Percentiles rank a stretch among this genome's conserved stretches.
Evolutionary conservation across 1,284 basidiomycete genomes (phyloP).

Genomic region (Termitomyces sp.): DNA sequence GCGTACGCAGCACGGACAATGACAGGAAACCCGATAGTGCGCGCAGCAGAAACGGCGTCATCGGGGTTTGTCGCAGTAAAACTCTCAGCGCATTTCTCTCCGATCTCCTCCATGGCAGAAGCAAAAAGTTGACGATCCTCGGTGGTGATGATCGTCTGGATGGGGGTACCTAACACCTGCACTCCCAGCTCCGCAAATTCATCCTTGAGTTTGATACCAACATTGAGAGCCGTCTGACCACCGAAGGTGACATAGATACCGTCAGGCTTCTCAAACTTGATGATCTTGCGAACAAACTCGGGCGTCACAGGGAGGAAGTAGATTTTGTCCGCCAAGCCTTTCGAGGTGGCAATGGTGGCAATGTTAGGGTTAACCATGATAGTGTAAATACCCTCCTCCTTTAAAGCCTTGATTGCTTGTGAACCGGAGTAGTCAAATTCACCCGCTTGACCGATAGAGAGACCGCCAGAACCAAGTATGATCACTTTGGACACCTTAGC

Average conservation of each 20-base stretch:
- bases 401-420: constrained; percentile 98
- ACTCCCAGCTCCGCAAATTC: constrained; percentile 88
- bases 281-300: constrained; percentile 96
- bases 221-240: constrained; percentile 95
- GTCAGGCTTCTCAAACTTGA: constrained; percentile 97
- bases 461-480: constrained; percentile 95
- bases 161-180: constrained; percentile 93
- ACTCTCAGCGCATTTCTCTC: constrained; percentile 90
- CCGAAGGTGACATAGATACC: constrained; percentile 99
- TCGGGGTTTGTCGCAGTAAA: constrained; percentile 80
- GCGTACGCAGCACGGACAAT: constrained; percentile 97
- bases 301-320: constrained; percentile 98
- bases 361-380: constrained; percentile 99
- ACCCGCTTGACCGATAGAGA: constrained; percentile 97
- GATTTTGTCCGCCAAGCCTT: constrained; percentile 97
- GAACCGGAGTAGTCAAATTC: constrained; percentile 99
- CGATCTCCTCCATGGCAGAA: constrained; percentile 92
- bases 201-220: constrained; percentile 96
- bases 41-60: constrained; percentile 84
- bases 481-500: constrained; percentile 89
- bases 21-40: constrained; percentile 90
- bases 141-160: constrained; percentile 95
- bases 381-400: constrained; percentile 98
- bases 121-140: constrained; percentile 97
- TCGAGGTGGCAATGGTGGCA: constrained; percentile 98